A percentile compares a stretch with the other conserved stretches of the same genome.
phyloP scores from a whole-genome alignment of 495 filamentous ascomycete species.

The Trichocladium antarcticum region DNA sequence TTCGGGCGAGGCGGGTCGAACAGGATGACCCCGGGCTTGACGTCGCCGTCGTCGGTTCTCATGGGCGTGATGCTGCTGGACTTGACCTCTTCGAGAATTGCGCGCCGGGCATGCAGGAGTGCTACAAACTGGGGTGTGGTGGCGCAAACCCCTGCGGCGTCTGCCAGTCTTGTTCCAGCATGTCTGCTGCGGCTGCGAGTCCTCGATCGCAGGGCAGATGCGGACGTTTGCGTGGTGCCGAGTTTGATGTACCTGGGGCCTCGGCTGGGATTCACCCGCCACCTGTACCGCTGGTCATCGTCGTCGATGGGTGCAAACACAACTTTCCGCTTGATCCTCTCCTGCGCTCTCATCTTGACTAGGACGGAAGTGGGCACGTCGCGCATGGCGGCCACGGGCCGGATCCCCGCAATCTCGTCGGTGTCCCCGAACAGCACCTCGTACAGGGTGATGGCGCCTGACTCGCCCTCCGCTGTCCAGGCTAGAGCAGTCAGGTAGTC shows the following conservation, averaged over 20 bases:
- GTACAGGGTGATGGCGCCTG: constrained; percentile 17
- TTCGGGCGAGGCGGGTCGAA: constrained; percentile 6
- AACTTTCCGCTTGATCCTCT: constrained; percentile 14
- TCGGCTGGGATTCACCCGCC: constrained; percentile 13
- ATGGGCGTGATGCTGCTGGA: constrained; percentile 2
- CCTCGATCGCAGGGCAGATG: too few species aligned
- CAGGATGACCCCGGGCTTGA: constrained; percentile 9
- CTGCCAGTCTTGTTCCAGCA: constrained; percentile 1
- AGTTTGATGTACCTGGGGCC: constrained; percentile 17
- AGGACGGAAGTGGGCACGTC: constrained; percentile 17
- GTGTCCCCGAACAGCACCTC: constrained; percentile 5
- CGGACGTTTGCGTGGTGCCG: too few species aligned
- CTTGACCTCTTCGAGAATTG: constrained; percentile 15
- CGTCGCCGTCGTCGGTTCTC: background rate
- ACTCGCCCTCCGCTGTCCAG: constrained; percentile 16
- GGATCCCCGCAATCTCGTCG: constrained; percentile 10
- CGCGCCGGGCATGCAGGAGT: constrained; percentile 15
- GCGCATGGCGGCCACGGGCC: constrained; percentile 20
- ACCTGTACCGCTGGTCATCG: constrained; percentile 12
- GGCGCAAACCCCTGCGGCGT: constrained; percentile 17
- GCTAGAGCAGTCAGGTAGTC: constrained; percentile 17
- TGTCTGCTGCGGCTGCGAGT: background rate
- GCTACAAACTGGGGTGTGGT: constrained; percentile 23
- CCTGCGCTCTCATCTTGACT: constrained; percentile 15
- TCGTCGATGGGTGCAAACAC: constrained; percentile 17